phyloP scores from a whole-genome alignment of 1,139 yeast species.

The Geotrichum histeridarum region DNA sequence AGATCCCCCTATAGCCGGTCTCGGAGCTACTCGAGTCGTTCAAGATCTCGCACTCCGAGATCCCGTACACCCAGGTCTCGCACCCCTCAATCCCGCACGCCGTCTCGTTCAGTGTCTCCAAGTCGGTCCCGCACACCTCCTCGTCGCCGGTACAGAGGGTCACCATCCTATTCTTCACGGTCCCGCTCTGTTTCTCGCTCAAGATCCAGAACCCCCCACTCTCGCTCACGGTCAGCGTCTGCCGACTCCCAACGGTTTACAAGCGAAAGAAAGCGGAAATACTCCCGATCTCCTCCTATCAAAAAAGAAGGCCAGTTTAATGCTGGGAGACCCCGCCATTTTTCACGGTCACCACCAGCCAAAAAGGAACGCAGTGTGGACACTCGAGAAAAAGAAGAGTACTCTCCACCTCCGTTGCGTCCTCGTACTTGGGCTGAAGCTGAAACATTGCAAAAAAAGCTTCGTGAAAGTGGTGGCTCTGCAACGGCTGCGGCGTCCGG shows the following conservation, averaged over 20 bases:
- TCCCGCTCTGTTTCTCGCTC: conserved; percentile 23
- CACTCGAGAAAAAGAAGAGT: conserved; percentile 4
- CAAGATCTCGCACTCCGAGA: conserved; percentile 7
- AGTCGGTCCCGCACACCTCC: conserved; percentile 4
- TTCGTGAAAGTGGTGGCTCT: not conserved
- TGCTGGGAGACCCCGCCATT: conserved; percentile 3
- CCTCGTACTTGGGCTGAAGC: conserved; percentile 14
- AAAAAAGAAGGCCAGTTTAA: not conserved
- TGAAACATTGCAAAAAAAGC: not conserved
- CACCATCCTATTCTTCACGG: conserved; percentile 24
- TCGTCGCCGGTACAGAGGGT: not conserved
- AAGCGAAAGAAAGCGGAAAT: conserved; percentile 3
- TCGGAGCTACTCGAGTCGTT: not conserved
- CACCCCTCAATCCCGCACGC: not conserved
- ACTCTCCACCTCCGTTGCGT: conserved; percentile 21
- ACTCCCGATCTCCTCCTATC: not conserved
- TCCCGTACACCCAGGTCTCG: conserved; percentile 6
- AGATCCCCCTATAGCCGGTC: conserved; percentile 9
- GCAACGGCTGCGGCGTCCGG: not conserved
- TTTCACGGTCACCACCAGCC: conserved; percentile 8
- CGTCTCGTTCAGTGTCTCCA: conserved; percentile 8
- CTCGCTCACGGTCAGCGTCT: conserved; percentile 6
- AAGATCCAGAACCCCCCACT: conserved; percentile 2
- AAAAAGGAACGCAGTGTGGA: not conserved
- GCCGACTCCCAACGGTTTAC: not conserved